Evolutionary conservation across 768 basidiomycete species (phyloP).

Genomic region (Lactarius pseudohatsudake): DNA sequence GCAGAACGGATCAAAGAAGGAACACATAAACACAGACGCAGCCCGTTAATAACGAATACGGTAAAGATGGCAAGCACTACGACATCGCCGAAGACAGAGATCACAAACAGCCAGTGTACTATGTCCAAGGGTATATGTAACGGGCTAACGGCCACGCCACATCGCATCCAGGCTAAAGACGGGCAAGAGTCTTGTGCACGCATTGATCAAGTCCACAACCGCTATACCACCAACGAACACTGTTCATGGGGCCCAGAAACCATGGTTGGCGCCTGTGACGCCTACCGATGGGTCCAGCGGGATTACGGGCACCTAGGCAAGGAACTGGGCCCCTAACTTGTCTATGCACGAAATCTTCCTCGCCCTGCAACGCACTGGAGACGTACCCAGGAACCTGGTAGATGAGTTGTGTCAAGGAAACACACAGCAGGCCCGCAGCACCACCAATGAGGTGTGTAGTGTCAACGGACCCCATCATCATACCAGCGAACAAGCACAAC

Average conservation of each 20-base stretch:
- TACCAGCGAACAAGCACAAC: conserved; percentile 29
- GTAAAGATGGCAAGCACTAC: conserved; percentile 51
- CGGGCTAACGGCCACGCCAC: conserved; percentile 39
- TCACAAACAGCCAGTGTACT: conserved; percentile 38
- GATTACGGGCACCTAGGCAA: conserved; percentile 29
- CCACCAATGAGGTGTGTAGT: conserved; percentile 19
- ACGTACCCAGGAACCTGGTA: conserved; percentile 40
- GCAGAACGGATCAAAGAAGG: conserved; percentile 32
- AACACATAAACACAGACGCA: conserved; percentile 41
- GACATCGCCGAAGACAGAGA: conserved; percentile 38
- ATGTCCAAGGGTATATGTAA: conserved; percentile 43
- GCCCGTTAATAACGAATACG: conserved; percentile 48
- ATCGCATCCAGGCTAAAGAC: conserved; percentile 52
- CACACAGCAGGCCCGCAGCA: conserved; percentile 27
- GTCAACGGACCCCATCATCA: conserved; percentile 28
- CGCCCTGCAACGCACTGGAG: conserved; percentile 39
- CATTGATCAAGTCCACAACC: conserved; percentile 51
- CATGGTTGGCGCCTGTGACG: conserved; percentile 35
- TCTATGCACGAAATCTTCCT: conserved; percentile 37
- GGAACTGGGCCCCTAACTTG: conserved; percentile 32
- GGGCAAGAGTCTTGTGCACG: conserved; percentile 52
- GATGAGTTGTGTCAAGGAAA: conserved; percentile 32
- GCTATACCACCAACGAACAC: conserved; percentile 49
- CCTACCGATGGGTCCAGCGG: conserved; percentile 29
- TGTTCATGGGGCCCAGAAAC: conserved; percentile 46